Conservation (phyloP, 352 stramenopile genomes). For the Pythium coloratum region DNA sequence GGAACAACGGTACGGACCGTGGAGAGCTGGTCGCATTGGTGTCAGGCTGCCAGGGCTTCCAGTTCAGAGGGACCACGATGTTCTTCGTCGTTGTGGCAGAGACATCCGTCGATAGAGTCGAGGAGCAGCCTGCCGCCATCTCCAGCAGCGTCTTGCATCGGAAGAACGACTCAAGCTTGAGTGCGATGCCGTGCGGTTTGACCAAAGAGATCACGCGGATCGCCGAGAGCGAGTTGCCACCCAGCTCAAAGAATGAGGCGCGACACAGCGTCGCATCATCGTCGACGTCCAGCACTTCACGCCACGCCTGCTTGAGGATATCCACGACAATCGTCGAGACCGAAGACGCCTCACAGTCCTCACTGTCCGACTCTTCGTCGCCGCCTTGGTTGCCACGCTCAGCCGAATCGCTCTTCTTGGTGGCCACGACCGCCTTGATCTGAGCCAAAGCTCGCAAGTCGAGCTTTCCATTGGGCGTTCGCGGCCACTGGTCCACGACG, state of each 20-base stretch:
- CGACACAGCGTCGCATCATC: conserved; percentile 28
- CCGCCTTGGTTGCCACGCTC: not conserved
- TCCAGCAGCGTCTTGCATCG: conserved; percentile 39
- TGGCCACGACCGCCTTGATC: not conserved
- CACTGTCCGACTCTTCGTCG: not conserved
- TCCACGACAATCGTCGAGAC: conserved; percentile 33
- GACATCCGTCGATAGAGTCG: conserved; percentile 13
- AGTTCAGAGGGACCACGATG: conserved; percentile 43
- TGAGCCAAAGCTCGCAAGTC: conserved; percentile 43
- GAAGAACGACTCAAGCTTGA: conserved; percentile 53
- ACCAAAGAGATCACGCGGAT: conserved; percentile 65
- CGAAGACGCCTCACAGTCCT: not conserved
- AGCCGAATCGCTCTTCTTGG: not conserved
- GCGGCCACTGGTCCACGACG: conserved; percentile 45
- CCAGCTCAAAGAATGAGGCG: conserved; percentile 65
- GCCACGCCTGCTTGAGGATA: conserved; percentile 53
- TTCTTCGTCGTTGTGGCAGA: conserved; percentile 8
- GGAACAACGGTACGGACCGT: conserved; percentile 31
- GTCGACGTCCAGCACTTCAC: conserved; percentile 44
- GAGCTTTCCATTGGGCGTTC: conserved; percentile 77
- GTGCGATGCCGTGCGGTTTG: conserved; percentile 40
- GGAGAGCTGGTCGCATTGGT: not conserved
- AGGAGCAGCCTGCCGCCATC: conserved; percentile 31
- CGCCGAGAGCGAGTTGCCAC: conserved; percentile 62
- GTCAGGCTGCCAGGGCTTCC: conserved; percentile 14